Conservation (phyloP, 352 stramenopile genomes). For the Phytophthora macrochlamydospora region DNA sequence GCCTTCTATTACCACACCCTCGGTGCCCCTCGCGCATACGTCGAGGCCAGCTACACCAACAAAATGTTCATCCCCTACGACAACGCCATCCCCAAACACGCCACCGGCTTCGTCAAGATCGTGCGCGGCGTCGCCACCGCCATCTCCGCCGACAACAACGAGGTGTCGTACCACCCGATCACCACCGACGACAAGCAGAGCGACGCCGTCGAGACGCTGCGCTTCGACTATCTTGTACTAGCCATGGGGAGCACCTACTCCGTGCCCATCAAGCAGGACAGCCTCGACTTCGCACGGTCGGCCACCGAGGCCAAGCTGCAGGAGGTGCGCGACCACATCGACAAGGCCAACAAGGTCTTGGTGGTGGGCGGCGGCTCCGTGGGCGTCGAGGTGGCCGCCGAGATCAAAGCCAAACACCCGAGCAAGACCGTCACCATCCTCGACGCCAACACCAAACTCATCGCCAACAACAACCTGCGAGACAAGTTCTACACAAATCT, state of each 20-base stretch:
- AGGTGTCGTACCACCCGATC: slow-evolving; percentile 34
- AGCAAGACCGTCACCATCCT: slow-evolving; percentile 63
- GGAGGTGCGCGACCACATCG: slow-evolving; percentile 38
- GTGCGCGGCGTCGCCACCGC: slow-evolving; percentile 31
- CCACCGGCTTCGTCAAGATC: slow-evolving; percentile 28
- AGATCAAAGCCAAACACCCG: slow-evolving; percentile 34
- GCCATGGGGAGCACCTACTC: slow-evolving; percentile 54
- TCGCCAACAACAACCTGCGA: slow-evolving; percentile 37
- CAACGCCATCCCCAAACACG: slow-evolving; percentile 34
- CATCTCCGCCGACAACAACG: slow-evolving; percentile 20
- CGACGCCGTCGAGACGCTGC: slow-evolving; percentile 15
- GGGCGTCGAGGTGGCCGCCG: slow-evolving; percentile 59
- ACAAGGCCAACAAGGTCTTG: slow-evolving; percentile 48
- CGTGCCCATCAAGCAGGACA: slow-evolving; percentile 45
- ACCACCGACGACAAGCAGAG: slow-evolving; percentile 22
- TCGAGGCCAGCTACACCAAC: slow-evolving; percentile 29
- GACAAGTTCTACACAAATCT: slow-evolving; percentile 58
- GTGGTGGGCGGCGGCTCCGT: slow-evolving; percentile 60
- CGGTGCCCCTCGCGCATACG: slow-evolving; percentile 39
- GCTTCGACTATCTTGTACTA: slow-evolving; percentile 54
- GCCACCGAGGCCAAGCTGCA: slow-evolving; percentile 32
- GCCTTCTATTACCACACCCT: slow-evolving; percentile 43
- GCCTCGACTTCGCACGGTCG: slow-evolving; percentile 23
- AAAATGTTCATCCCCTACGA: slow-evolving; percentile 57
- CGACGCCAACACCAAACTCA: slow-evolving; percentile 34